Evolutionary conservation across 768 basidiomycete genomes (phyloP).

Genomic region (Sistotremastrum suecicum): DNA sequence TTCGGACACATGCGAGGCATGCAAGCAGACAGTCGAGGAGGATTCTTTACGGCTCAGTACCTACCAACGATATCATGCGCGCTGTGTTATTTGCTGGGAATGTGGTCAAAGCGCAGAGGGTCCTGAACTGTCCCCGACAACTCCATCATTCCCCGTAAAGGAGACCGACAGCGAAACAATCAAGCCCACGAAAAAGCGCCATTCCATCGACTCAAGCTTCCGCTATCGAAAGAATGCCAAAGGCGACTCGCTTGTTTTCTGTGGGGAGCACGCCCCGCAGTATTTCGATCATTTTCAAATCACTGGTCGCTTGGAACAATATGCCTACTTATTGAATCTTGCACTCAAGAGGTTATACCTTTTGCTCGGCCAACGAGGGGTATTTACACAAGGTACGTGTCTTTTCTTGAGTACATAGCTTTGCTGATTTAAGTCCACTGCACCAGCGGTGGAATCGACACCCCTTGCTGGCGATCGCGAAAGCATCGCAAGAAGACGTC

Average conservation of each 20-base stretch:
- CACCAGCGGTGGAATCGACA: no score
- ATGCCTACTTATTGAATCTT: conserved; percentile 92
- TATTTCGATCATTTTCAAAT: conserved; percentile 51
- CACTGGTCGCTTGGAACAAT: conserved; percentile 91
- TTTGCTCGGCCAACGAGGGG: conserved; percentile 75
- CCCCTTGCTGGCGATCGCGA: no score
- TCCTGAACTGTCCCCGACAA: conserved; percentile 13
- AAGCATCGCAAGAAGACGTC: no score
- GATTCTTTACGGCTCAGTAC: conserved; percentile 91
- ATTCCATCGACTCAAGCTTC: no score
- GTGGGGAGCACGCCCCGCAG: conserved; percentile 48
- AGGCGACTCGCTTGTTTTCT: conserved; percentile 58
- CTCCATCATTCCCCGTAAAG: conserved; percentile 29
- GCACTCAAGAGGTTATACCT: conserved; percentile 85
- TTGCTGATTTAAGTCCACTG: not conserved
- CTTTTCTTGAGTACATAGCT: conserved; percentile 4
- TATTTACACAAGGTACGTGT: conserved; percentile 55
- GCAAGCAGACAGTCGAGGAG: conserved; percentile 86
- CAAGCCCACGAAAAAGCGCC: conserved; percentile 16
- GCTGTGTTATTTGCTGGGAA: conserved; percentile 72
- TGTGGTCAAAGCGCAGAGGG: conserved; percentile 71
- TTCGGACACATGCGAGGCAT: conserved; percentile 84
- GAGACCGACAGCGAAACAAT: conserved; percentile 35
- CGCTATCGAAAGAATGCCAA: conserved; percentile 45
- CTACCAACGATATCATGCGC: conserved; percentile 95